Evolutionary conservation across 306 rosid species (phyloP).

Genomic region (Cucurbita ficifolia): DNA sequence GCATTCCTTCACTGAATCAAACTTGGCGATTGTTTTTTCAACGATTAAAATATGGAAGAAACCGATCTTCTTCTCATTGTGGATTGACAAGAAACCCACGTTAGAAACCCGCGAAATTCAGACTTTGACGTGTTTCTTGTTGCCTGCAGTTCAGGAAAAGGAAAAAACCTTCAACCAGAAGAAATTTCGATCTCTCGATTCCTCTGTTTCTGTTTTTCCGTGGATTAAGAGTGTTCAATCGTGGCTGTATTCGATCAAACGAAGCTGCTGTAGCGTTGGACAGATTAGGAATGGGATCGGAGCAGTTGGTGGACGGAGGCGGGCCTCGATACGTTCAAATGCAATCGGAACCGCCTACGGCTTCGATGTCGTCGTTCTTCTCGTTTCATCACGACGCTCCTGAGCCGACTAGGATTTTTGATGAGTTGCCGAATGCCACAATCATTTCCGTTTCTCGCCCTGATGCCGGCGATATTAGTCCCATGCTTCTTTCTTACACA

Average conservation of each 20-base stretch:
- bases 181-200: not conserved
- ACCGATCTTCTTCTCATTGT: not conserved
- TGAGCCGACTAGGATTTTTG: slow-evolving; percentile 55
- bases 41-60: not conserved
- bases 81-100: slow-evolving; percentile 7
- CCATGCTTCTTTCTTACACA: slow-evolving; percentile 82
- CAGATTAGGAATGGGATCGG: slow-evolving; percentile 43
- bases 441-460: slow-evolving; percentile 91
- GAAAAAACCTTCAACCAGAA: not conserved
- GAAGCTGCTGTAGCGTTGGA: not conserved
- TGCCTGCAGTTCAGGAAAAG: not conserved
- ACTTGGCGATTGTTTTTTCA: not conserved
- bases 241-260: not conserved
- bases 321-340: slow-evolving; percentile 56
- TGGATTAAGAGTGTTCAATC: not conserved
- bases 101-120: slow-evolving; percentile 6
- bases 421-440: slow-evolving; percentile 65
- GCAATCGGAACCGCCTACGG: slow-evolving; percentile 43
- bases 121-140: not conserved
- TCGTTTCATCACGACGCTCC: slow-evolving; percentile 26
- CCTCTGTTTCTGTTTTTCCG: not conserved
- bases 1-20: not conserved
- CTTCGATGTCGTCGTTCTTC: slow-evolving; percentile 25
- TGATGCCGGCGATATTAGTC: slow-evolving; percentile 79
- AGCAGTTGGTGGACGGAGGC: slow-evolving; percentile 40